A percentile compares a stretch with the other conserved stretches of the same genome.
These are phyloP conservation scores for Carex littledalei DNA, from an alignment of 176 grass and related monocot genomes.

Conservation along the genomic window DNA sequence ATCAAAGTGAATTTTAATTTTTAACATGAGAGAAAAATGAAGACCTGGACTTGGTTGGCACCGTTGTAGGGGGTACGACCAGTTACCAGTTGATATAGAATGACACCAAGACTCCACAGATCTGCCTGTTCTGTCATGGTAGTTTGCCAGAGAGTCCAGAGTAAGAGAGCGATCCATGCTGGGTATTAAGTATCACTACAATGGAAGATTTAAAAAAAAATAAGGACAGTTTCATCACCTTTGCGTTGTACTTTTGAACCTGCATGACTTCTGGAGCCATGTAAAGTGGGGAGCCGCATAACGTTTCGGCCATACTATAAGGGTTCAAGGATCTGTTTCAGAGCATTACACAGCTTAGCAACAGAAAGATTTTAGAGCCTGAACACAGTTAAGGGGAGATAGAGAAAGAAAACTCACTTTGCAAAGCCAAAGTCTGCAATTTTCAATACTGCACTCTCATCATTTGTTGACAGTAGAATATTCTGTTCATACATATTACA, in stretches of 20 bases:
- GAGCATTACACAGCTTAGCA: slow-evolving; percentile 13
- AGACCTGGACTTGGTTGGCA: slow-evolving; percentile 85
- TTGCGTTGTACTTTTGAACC: slow-evolving; percentile 94
- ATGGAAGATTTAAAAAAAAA: not conserved
- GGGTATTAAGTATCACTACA: not conserved
- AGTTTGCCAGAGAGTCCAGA: not conserved
- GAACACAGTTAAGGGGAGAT: not conserved
- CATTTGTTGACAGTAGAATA: slow-evolving; percentile 76
- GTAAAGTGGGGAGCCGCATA: slow-evolving; percentile 98
- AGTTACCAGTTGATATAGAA: slow-evolving; percentile 92
- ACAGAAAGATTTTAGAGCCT: not conserved
- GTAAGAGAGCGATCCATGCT: not conserved
- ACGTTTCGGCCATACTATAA: slow-evolving; percentile 67
- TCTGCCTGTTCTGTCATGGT: slow-evolving; percentile 80
- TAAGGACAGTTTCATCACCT: slow-evolving; percentile 38
- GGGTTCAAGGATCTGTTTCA: slow-evolving; percentile 47
- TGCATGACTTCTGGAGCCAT: slow-evolving; percentile 99
- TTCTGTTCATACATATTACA: slow-evolving; percentile 51
- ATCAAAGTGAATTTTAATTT: slow-evolving; percentile 19
- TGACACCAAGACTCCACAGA: slow-evolving; percentile 97
- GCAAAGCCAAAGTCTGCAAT: slow-evolving; percentile 99
- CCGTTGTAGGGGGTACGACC: slow-evolving; percentile 87
- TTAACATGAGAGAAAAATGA: slow-evolving; percentile 14
- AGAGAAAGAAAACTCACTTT: slow-evolving; percentile 51
- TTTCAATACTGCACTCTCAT: slow-evolving; percentile 72